Base-by-base conservation (phyloP, 2,329 filamentous ascomycete species). In the Xylaria sp. region DNA sequence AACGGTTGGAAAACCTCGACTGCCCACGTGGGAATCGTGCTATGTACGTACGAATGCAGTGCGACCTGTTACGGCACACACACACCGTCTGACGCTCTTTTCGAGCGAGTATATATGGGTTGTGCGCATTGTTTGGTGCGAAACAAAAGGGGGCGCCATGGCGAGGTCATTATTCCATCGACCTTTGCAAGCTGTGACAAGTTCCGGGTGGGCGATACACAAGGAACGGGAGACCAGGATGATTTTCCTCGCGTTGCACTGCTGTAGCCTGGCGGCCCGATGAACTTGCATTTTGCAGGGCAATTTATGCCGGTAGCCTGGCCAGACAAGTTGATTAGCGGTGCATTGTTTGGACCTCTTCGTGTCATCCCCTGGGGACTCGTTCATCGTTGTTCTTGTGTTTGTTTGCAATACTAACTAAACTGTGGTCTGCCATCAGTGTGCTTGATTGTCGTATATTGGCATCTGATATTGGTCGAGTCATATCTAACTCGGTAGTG, bases 1-100 rank as follows among this genome's bases (percentile, higher is more conserved):
- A 10, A 50, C n/a, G 37, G 16, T 11, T n/a, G 23, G 49, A 47
- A 46, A 51, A 52, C 39, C 46, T 57, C 23, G 49, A n/a, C 13
- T 18, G 46, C 37, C 61, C 61, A 63, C 61, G 61, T 63, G 61
- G 61, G 46, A 46, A 55, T 54, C 44, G 54, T 35, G 49, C 52
- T 57, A 61, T 61, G 52, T 58, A 59, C 58, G 58, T 54, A 57
- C 18, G 48, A 49, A 54, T 52, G 61, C 52, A 6, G 61, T 63
- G 59, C 16, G 19, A 63, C 59, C 50, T 59, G n/a, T 50, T 48
- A 59, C 59, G 42, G 37, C 61, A 35, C 50, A 53, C 37, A 51
- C 23, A 30, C 23, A 30, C 23, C 23, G 23, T 30, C 23, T 5
- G 23, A 30, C 23, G 23, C 7, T 34, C n/a, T 50, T 16, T n/a